Conservation (phyloP, 176 grass and related monocot genomes). For the Aegilops bicornis region DNA sequence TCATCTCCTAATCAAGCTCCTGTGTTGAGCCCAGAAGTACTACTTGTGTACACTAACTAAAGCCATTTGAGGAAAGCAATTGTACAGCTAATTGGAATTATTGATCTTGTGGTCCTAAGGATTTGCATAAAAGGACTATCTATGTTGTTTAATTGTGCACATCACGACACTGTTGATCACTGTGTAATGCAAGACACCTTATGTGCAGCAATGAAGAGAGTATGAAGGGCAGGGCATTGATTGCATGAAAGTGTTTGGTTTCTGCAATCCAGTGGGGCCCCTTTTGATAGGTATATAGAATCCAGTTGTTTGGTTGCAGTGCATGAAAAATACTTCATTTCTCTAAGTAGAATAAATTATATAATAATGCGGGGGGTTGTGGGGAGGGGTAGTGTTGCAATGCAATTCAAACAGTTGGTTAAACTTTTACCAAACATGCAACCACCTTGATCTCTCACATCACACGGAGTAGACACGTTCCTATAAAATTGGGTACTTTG, state of each 20-base stretch:
- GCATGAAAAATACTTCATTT: neutral
- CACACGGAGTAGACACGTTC: neutral
- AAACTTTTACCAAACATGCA: slow-evolving; percentile 28
- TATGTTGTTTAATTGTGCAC: neutral
- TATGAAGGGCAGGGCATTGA: neutral
- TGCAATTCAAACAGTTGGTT: neutral
- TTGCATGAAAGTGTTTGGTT: slow-evolving; percentile 12
- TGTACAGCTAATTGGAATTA: neutral
- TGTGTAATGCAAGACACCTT: slow-evolving; percentile 12
- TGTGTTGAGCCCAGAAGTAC: neutral
- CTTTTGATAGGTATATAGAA: neutral
- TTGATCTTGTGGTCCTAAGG: slow-evolving; percentile 13
- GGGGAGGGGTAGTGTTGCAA: too few species aligned
- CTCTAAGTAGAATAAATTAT: neutral
- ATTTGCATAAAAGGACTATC: too few species aligned
- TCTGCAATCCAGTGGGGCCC: neutral
- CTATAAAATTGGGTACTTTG: neutral
- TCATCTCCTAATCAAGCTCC: neutral
- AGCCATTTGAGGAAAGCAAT: slow-evolving; percentile 6
- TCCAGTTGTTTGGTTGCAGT: neutral
- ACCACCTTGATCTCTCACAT: neutral
- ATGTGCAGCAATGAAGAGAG: neutral
- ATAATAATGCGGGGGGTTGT: neutral
- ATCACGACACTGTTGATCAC: neutral
- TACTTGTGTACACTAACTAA: neutral